These are phyloP conservation scores for Amanita inopinata DNA, from an alignment of 768 basidiomycete species.

Conservation along the genomic window DNA sequence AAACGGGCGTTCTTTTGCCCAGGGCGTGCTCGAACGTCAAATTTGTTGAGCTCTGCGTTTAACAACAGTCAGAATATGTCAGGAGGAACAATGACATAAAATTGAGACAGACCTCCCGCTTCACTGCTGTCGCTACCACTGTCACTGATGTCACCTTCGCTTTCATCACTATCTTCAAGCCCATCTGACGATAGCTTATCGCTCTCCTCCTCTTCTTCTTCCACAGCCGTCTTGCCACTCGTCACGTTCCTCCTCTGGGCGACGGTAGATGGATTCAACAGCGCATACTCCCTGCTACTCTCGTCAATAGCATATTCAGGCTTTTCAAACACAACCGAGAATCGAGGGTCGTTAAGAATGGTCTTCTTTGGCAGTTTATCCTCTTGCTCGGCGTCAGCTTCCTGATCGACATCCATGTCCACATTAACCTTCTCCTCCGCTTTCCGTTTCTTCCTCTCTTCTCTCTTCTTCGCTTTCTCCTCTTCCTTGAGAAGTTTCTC, in stretches of 20 bases:
- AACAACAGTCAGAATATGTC: constrained; percentile 2
- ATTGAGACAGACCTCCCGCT: constrained; percentile 35
- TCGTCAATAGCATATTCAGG: constrained; percentile 91
- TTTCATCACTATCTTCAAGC: constrained; percentile 30
- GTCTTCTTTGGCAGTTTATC: constrained; percentile 23
- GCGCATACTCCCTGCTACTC: constrained; percentile 74
- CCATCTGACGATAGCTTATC: constrained; percentile 57
- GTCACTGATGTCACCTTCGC: constrained; percentile 32
- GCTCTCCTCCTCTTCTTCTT: constrained; percentile 84
- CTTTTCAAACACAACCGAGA: constrained; percentile 84
- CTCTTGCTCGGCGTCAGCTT: constrained; percentile 22
- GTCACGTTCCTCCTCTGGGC: constrained; percentile 35
- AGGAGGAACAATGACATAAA: constrained; percentile 6
- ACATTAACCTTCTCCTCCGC: constrained; percentile 30
- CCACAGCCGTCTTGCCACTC: constrained; percentile 67
- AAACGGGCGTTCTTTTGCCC: constrained; percentile 38
- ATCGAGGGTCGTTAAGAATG: constrained; percentile 79
- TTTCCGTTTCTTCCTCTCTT: constrained; percentile 42
- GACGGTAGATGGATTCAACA: constrained; percentile 85
- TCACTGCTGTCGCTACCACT: constrained; percentile 41
- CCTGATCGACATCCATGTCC: constrained; percentile 27
- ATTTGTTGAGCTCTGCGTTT: constrained; percentile 36
- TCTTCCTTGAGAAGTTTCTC: constrained; percentile 68
- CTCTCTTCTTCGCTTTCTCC: constrained; percentile 46
- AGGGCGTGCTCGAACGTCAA: constrained; percentile 39